Evolutionary conservation across 371 early-diverging fungal genomes (phyloP), one percentile per base, ranked within the genome.

Genomic region (Mortierella sp.): DNA sequence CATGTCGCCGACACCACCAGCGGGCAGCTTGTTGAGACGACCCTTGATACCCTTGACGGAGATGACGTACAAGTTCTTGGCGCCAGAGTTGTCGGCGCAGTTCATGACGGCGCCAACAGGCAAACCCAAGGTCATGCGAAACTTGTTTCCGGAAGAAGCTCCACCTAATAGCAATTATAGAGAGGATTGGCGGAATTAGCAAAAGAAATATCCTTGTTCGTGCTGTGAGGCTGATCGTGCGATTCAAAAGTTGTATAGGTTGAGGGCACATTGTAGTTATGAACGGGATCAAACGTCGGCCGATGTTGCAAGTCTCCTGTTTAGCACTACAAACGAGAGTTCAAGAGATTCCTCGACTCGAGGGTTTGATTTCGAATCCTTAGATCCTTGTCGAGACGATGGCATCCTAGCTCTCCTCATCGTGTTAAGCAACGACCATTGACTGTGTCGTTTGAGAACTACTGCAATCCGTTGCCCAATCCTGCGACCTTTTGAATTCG

Each of bases 21-120:
- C 93, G 59, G 99, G 99, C 66, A 99, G 91, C 86, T 99, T 92
- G 93, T 98, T 99, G 57, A 99, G 90, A 82, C 98, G 94, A 79
- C 96, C 97, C 86, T 94, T 91, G 83, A 97, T 92, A 71, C 98
- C 96, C 82, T 92, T 92, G 82, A 99, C 99, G 74, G 98, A 95
- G 82, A 99, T 99, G 80, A 99, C 90, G 90, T 99, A 98, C 79
- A 99, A 87, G 91, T 98, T 97, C 94, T 99, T 99, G 84, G 99
- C 99, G 57, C 99, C 99, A 82, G 96, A 96, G 95, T 99, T 99
- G 85, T 99, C 99, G 64, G 99, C 99, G 86, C 99, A 99, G 90
- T 97, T 99, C 90, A 99, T 96, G 73, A 98, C 94, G 55, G 99
- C 98, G 81, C 98, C 99, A 71, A 98, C 98, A 71, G 99, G 99